phyloP scores from a whole-genome alignment of 352 stramenopile species.

The Plasmopara halstedii region DNA sequence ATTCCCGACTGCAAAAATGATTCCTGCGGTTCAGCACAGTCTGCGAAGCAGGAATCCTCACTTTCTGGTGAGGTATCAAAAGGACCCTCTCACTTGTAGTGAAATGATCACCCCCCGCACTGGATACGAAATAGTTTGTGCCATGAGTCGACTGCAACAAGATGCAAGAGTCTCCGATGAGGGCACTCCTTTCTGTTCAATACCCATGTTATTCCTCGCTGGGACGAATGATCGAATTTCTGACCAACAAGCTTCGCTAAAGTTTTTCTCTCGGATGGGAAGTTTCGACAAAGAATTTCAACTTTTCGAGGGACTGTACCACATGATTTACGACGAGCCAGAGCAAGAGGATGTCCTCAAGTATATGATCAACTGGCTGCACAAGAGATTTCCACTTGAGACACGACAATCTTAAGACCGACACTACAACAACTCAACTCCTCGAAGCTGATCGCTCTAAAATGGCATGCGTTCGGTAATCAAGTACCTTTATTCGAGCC shows the following conservation, averaged over 20 bases:
- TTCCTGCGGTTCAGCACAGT: constrained; percentile 28
- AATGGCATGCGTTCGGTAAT: too few relatives aligned
- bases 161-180: constrained; percentile 14
- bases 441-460: too few relatives aligned
- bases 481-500: too few relatives aligned
- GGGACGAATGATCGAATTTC: constrained; percentile 43
- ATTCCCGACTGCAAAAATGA: constrained; percentile 29
- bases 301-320: constrained; percentile 47
- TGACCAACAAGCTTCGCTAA: constrained; percentile 23
- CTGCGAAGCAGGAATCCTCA: constrained; percentile 25
- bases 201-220: constrained; percentile 36
- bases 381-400: constrained; percentile 24
- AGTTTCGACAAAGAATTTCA: constrained; percentile 59
- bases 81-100: constrained; percentile 30
- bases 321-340: constrained; percentile 59
- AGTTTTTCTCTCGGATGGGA: constrained; percentile 36
- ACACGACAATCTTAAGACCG: too few relatives aligned
- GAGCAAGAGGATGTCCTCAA: constrained; percentile 46
- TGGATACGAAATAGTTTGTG: constrained; percentile 32
- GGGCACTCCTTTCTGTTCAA: constrained; percentile 7
- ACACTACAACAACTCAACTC: too few relatives aligned
- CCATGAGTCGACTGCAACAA: constrained; percentile 28
- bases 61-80: constrained; percentile 27
- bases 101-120: constrained; percentile 32
- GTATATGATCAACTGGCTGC: constrained; percentile 36